A percentile compares a stretch with the other conserved stretches of the same genome.
phyloP scores from a whole-genome alignment of 768 basidiomycete genomes.

The Pseudohyphozyma bogoriensis region DNA sequence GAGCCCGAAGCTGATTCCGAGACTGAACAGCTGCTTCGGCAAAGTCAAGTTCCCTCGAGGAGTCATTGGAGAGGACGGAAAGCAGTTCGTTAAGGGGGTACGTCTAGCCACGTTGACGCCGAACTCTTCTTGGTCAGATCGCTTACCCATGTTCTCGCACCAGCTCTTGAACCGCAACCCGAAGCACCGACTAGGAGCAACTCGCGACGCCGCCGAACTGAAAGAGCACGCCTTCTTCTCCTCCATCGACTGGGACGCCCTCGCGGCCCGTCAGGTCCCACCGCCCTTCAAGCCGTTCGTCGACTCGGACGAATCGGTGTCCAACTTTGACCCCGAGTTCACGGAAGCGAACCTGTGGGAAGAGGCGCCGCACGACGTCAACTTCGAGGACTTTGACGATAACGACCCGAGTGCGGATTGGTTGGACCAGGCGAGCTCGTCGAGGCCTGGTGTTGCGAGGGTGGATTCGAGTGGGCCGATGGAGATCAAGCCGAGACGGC shows the following conservation, averaged over 20 bases:
- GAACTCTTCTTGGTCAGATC: neutral
- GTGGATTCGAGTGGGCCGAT: conserved; percentile 10
- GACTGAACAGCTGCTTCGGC: conserved; percentile 73
- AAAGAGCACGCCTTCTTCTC: conserved; percentile 94
- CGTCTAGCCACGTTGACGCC: conserved; percentile 38
- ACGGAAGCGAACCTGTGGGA: conserved; percentile 67
- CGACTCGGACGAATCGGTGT: conserved; percentile 95
- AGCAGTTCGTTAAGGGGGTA: conserved; percentile 97
- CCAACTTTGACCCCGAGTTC: conserved; percentile 97
- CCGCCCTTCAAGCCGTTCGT: conserved; percentile 97
- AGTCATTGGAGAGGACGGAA: conserved; percentile 93
- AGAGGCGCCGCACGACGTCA: conserved; percentile 28
- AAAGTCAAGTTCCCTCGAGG: conserved; percentile 97
- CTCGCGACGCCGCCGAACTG: conserved; percentile 80
- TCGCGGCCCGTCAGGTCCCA: conserved; percentile 76
- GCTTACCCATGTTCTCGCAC: neutral
- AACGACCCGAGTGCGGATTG: conserved; percentile 20
- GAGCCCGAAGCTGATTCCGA: neutral
- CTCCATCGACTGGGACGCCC: conserved; percentile 79
- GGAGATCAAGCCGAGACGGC: conserved; percentile 11
- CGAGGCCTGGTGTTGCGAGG: neutral
- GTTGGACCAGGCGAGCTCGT: conserved; percentile 19
- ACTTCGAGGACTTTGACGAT: conserved; percentile 27
- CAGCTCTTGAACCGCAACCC: conserved; percentile 97
- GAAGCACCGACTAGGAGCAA: conserved; percentile 88